Evolutionary conservation across 2,329 filamentous ascomycete genomes (phyloP).

Genomic region (Xylariaceae sp.): DNA sequence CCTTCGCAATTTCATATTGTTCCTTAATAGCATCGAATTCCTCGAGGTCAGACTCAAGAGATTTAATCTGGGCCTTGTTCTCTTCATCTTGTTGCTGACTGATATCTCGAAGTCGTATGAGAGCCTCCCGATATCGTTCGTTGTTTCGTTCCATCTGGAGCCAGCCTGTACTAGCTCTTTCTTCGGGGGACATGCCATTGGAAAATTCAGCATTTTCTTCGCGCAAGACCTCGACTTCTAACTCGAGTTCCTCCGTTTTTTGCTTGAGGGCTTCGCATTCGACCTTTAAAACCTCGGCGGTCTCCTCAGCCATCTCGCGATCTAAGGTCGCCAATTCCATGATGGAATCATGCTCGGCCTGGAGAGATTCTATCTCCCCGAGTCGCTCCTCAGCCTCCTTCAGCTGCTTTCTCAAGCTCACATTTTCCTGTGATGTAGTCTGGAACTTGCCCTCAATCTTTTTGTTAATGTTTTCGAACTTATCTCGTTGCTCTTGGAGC

Average conservation of each 20-base stretch:
- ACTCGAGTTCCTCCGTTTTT: conserved; percentile 76
- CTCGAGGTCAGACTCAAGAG: conserved; percentile 67
- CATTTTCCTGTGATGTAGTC: conserved; percentile 74
- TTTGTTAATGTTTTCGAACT: conserved; percentile 79
- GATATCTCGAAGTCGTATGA: conserved; percentile 80
- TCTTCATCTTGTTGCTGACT: conserved; percentile 82
- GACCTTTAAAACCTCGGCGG: conserved; percentile 72
- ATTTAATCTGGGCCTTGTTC: conserved; percentile 68
- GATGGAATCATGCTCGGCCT: conserved; percentile 79
- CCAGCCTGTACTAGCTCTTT: conserved; percentile 82
- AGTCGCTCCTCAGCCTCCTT: conserved; percentile 70
- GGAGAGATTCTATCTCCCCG: conserved; percentile 65
- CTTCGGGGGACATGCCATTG: conserved; percentile 82
- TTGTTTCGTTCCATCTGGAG: conserved; percentile 89
- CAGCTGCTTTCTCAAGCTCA: conserved; percentile 69
- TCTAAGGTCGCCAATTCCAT: conserved; percentile 87
- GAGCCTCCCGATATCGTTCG: conserved; percentile 78
- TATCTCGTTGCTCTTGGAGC: conserved; percentile 70
- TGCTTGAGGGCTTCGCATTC: conserved; percentile 75
- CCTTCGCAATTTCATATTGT: conserved; percentile 65
- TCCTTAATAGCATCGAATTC: conserved; percentile 64
- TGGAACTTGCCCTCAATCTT: conserved; percentile 89
- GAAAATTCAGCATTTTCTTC: conserved; percentile 84
- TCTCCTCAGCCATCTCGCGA: conserved; percentile 94
- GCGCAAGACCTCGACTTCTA: conserved; percentile 81